Conservation (phyloP, 495 filamentous ascomycete genomes). For the Penicillium coffeae region DNA sequence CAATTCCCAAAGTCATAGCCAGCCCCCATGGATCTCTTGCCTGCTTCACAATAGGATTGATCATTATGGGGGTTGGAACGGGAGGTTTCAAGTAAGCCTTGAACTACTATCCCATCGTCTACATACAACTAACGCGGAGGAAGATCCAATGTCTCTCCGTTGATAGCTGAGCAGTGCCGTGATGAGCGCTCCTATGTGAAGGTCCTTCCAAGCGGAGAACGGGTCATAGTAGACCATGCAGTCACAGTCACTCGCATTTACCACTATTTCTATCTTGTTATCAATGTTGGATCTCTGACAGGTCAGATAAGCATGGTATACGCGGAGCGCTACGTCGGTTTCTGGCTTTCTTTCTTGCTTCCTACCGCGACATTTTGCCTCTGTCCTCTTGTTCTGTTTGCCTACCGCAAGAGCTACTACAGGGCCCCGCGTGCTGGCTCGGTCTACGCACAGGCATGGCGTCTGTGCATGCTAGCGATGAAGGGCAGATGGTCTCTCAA, state of each 20-base stretch:
- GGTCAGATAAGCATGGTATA: conserved; percentile 35
- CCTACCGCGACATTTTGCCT: conserved; percentile 57
- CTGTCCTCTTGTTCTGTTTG: conserved; percentile 60
- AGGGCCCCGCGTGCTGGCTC: conserved; percentile 57
- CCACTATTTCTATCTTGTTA: conserved; percentile 51
- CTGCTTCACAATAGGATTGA: conserved; percentile 58
- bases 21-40: conserved; percentile 40
- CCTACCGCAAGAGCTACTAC: conserved; percentile 58
- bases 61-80: conserved; percentile 50
- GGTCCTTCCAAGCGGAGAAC: conserved; percentile 51
- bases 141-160: conserved; percentile 61
- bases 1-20: conserved; percentile 44
- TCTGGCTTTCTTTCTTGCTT: conserved; percentile 71
- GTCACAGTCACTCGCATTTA: conserved; percentile 50
- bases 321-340: conserved; percentile 62
- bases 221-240: conserved; percentile 66
- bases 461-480: conserved; percentile 53
- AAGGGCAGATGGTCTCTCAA: conserved; percentile 62
- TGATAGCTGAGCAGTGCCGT: conserved; percentile 51
- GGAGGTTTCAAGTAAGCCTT: conserved; percentile 57
- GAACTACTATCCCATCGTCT: neutral
- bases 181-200: conserved; percentile 40
- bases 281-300: conserved; percentile 47
- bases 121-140: neutral
- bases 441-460: conserved; percentile 56